Percentiles rank a stretch among this genome's conserved stretches.
Conservation (phyloP, 2,329 filamentous ascomycete species). For the Ceratocystis cacaofunesta region DNA sequence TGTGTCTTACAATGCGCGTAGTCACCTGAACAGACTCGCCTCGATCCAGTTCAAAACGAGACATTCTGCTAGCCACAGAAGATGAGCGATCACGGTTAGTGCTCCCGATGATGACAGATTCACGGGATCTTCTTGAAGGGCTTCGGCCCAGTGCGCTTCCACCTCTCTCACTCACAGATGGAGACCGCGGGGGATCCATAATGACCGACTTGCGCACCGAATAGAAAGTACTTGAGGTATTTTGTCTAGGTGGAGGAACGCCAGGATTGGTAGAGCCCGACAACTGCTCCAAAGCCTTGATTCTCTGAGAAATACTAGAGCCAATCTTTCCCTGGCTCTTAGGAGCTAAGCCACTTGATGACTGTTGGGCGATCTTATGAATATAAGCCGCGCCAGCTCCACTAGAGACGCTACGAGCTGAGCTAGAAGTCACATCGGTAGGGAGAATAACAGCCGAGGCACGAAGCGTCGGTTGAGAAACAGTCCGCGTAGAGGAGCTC, state of each 20-base stretch:
- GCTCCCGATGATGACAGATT: conserved; percentile 30
- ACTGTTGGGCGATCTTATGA: conserved; percentile 39
- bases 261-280: conserved; percentile 26
- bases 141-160: conserved; percentile 27
- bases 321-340: conserved; percentile 68
- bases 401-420: conserved; percentile 40
- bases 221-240: conserved; percentile 41
- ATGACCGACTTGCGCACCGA: conserved; percentile 36
- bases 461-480: conserved; percentile 32
- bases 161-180: conserved; percentile 32
- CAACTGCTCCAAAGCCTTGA: conserved; percentile 76
- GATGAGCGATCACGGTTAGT: conserved; percentile 33
- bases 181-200: conserved; percentile 30
- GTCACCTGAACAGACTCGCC: conserved; percentile 67
- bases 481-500: conserved; percentile 29
- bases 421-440: conserved; percentile 31
- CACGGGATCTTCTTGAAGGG: conserved; percentile 29
- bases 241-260: conserved; percentile 22
- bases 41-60: conserved; percentile 37
- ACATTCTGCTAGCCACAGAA: conserved; percentile 41
- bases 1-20: conserved; percentile 65
- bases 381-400: conserved; percentile 36
- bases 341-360: conserved; percentile 35
- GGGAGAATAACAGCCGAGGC: conserved; percentile 29
- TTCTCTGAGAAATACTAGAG: conserved; percentile 82